Evolutionary conservation across 176 grass and related monocot species (phyloP).

Genomic region (Miscanthus lutarioriparius): DNA sequence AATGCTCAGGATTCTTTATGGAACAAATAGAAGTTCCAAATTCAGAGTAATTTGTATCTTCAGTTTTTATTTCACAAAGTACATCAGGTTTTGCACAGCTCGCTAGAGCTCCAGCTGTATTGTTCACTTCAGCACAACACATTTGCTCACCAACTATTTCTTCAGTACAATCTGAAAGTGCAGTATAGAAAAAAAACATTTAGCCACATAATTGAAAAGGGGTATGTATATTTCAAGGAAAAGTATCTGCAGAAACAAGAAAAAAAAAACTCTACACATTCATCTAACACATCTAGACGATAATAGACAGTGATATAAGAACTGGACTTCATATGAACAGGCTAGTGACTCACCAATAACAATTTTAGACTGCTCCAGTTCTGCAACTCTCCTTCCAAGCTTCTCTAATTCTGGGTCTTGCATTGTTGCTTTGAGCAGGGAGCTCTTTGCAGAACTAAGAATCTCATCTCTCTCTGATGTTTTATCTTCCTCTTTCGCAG

Average conservation of each 20-base stretch:
- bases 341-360: slow-evolving; percentile 34
- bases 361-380: slow-evolving; percentile 29
- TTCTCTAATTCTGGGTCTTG: neutral
- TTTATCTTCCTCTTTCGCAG: slow-evolving; percentile 6
- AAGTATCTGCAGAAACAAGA: neutral
- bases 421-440: neutral
- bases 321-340: neutral
- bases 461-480: neutral
- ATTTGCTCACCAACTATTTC: slow-evolving; percentile 31
- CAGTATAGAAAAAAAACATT: slow-evolving; percentile 6
- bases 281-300: slow-evolving; percentile 11
- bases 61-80: slow-evolving; percentile 36
- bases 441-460: slow-evolving; percentile 16
- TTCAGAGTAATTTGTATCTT: slow-evolving; percentile 12
- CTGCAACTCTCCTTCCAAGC: neutral
- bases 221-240: slow-evolving; percentile 11
- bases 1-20: slow-evolving; percentile 10
- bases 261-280: neutral
- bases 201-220: slow-evolving; percentile 18
- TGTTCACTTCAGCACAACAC: slow-evolving; percentile 16
- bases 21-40: slow-evolving; percentile 25
- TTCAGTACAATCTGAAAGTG: slow-evolving; percentile 35
- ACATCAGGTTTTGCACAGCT: neutral
- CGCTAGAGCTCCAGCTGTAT: neutral
- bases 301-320: slow-evolving; percentile 20